These are phyloP conservation scores for Infundibulicybe gibba DNA, from an alignment of 768 basidiomycete species.

Conservation along the genomic window DNA sequence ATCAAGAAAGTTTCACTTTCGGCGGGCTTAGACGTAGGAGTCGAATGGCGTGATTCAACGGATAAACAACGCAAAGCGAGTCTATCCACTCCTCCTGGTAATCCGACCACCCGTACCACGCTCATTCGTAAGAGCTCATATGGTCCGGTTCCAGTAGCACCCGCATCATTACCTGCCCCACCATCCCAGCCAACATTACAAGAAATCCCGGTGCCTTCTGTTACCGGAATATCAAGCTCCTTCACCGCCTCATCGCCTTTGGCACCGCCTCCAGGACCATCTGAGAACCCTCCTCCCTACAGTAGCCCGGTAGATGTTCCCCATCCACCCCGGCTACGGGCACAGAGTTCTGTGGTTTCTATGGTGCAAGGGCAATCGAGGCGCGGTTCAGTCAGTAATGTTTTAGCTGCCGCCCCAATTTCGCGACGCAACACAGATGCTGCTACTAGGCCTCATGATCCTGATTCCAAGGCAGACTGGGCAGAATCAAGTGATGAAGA, in stretches of 20 bases:
- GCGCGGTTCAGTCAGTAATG: conserved; percentile 54
- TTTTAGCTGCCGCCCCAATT: conserved; percentile 46
- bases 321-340: conserved; percentile 31
- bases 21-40: conserved; percentile 23
- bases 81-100: conserved; percentile 44
- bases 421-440: conserved; percentile 29
- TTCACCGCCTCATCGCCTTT: conserved; percentile 19
- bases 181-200: conserved; percentile 19
- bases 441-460: conserved; percentile 26
- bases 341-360: conserved; percentile 37
- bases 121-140: conserved; percentile 39
- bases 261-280: conserved; percentile 25
- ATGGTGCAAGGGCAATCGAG: conserved; percentile 40
- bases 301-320: conserved; percentile 25
- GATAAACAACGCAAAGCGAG: conserved; percentile 48
- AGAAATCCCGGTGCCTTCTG: conserved; percentile 39
- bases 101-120: conserved; percentile 21
- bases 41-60: conserved; percentile 33
- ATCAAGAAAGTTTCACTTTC: conserved; percentile 47
- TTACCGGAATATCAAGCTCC: conserved; percentile 29
- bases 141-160: conserved; percentile 22
- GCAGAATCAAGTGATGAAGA: conserved; percentile 82
- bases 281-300: conserved; percentile 72
- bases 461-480: conserved; percentile 64
- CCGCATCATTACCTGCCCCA: conserved; percentile 27